Evolutionary conservation across 2,329 filamentous ascomycete genomes (phyloP).

Genomic region (Penicillium sp.): DNA sequence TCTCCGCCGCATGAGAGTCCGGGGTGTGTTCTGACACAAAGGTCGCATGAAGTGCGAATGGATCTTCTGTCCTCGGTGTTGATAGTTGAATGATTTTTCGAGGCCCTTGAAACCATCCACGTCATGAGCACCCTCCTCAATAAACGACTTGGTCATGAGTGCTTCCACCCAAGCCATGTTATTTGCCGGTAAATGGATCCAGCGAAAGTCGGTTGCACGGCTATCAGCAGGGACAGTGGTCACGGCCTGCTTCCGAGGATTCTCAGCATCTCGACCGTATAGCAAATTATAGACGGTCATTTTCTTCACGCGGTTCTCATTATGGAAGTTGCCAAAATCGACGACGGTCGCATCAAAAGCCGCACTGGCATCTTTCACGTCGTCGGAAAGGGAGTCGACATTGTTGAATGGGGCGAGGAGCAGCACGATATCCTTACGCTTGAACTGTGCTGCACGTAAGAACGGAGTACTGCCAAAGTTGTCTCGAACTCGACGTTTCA

Average conservation of each 20-base stretch:
- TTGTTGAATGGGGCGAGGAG: slow-evolving; percentile 40
- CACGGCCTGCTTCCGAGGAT: slow-evolving; percentile 47
- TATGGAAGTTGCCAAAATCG: slow-evolving; percentile 50
- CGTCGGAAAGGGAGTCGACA: slow-evolving; percentile 34
- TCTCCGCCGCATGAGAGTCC: slow-evolving; percentile 25
- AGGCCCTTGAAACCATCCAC: slow-evolving; percentile 63
- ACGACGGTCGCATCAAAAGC: slow-evolving; percentile 54
- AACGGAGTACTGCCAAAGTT: slow-evolving; percentile 44
- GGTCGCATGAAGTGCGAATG: slow-evolving; percentile 65
- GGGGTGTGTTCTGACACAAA: slow-evolving; percentile 53
- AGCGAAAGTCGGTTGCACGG: slow-evolving; percentile 50
- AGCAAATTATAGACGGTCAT: slow-evolving; percentile 53
- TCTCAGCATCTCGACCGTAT: slow-evolving; percentile 51
- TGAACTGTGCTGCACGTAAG: slow-evolving; percentile 41
- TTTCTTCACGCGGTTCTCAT: slow-evolving; percentile 47
- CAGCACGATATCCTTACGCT: slow-evolving; percentile 37
- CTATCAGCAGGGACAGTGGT: slow-evolving; percentile 48
- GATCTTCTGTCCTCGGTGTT: slow-evolving; percentile 57
- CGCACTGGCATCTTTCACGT: slow-evolving; percentile 47
- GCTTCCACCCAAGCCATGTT: slow-evolving; percentile 62
- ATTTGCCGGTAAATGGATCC: slow-evolving; percentile 56
- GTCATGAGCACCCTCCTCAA: slow-evolving; percentile 62
- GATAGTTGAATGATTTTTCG: slow-evolving; percentile 60
- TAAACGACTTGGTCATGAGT: slow-evolving; percentile 62
- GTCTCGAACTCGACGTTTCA: slow-evolving; percentile 35